A percentile compares a stretch with the other conserved stretches of the same genome.
These are phyloP conservation scores for Termitomyces sp. DNA, from an alignment of 768 basidiomycete genomes.

Conservation along the genomic window DNA sequence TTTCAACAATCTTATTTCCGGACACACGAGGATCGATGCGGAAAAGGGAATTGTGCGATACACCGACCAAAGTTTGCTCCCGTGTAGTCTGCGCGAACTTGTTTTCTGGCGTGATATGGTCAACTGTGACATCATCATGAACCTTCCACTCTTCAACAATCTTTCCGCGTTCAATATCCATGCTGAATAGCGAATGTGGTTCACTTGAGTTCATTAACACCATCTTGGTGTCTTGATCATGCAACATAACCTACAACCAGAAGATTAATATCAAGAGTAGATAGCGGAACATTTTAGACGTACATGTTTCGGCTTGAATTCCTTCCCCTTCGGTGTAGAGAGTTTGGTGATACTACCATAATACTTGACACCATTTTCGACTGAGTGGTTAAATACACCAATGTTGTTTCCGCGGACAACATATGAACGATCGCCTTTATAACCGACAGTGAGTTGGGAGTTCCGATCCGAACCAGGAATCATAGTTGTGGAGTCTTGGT, in stretches of 20 bases:
- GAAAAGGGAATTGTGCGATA: slow-evolving; percentile 94
- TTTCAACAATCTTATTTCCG: slow-evolving; percentile 90
- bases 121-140: slow-evolving; percentile 81
- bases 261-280: slow-evolving; percentile 6
- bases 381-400: slow-evolving; percentile 79
- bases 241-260: slow-evolving; percentile 77
- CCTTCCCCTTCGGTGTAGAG: slow-evolving; percentile 71
- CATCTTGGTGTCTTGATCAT: slow-evolving; percentile 96
- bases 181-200: slow-evolving; percentile 76
- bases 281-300: slow-evolving; percentile 5
- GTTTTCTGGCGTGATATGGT: slow-evolving; percentile 86
- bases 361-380: slow-evolving; percentile 72
- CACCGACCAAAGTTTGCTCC: slow-evolving; percentile 90
- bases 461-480: slow-evolving; percentile 63
- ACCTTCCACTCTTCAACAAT: slow-evolving; percentile 99
- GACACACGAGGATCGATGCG: slow-evolving; percentile 94
- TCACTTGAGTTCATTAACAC: slow-evolving; percentile 81
- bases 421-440: slow-evolving; percentile 92
- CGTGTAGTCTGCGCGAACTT: slow-evolving; percentile 94
- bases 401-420: slow-evolving; percentile 91
- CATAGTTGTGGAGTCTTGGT: slow-evolving; percentile 24
- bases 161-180: slow-evolving; percentile 94
- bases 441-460: slow-evolving; percentile 88
- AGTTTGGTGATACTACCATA: slow-evolving; percentile 84
- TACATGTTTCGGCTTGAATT: slow-evolving; percentile 85